These are phyloP conservation scores for Camellia lanceoleosa DNA, from an alignment of 148 eudicot genomes.

Conservation along the genomic window DNA sequence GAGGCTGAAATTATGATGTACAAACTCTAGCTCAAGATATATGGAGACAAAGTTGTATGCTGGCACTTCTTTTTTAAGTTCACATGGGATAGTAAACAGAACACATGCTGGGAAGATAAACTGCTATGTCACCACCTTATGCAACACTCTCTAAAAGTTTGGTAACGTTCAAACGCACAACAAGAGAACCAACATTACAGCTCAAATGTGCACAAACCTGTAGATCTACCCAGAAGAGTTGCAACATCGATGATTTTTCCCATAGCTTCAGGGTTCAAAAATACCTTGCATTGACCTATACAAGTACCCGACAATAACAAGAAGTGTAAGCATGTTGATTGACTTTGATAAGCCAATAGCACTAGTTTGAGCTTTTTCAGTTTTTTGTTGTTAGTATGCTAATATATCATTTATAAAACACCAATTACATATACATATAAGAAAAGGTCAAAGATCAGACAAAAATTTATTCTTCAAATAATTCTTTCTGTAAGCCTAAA, in stretches of 20 bases:
- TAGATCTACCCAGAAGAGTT: slow-evolving; percentile 50
- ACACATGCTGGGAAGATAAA: background rate
- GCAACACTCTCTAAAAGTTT: background rate
- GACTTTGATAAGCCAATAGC: background rate
- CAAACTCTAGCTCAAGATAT: background rate
- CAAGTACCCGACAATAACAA: slow-evolving; percentile 11
- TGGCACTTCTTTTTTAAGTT: background rate
- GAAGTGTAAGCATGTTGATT: background rate
- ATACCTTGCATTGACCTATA: slow-evolving; percentile 51
- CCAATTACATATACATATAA: background rate
- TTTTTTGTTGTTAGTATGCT: background rate
- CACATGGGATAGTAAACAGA: background rate
- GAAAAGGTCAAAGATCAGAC: background rate
- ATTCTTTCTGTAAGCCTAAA: background rate
- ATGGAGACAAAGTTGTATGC: background rate
- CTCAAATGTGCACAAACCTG: slow-evolving; percentile 41
- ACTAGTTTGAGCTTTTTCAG: background rate
- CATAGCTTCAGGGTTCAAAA: slow-evolving; percentile 45
- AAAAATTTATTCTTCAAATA: background rate
- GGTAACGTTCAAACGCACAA: background rate
- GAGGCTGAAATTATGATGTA: background rate
- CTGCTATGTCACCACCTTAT: background rate
- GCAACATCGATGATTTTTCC: slow-evolving; percentile 58
- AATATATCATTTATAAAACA: background rate
- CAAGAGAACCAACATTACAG: slow-evolving; percentile 4